Evolutionary conservation across 1,284 basidiomycete species (phyloP), one percentile per base, ranked within the genome.

Genomic region (Ustilago esculenta): DNA sequence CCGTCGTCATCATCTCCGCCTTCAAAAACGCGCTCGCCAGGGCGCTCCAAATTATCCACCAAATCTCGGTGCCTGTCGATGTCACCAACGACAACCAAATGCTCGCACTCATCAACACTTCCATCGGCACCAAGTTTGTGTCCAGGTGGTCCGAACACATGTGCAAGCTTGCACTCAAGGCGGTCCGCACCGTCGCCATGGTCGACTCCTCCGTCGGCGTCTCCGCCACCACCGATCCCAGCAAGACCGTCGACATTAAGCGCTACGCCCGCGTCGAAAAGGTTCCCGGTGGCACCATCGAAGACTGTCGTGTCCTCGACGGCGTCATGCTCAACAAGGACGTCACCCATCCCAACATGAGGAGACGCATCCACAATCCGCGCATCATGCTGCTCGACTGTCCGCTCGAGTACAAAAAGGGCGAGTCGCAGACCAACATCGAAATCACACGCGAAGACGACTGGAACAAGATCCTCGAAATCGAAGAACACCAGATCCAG

Each of bases 281-380:
- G 85, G 87, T 98, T 5, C 93, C 94, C 2, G 95, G 95, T 20
- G 95, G 94, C 20, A 94, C 95, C 84, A 98, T 98, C 77, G 96
- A 98, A 84, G 88, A 95, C 63, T 92, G 90, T 71, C 84, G 85
- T 55, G 95, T 98, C 1, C 84, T 98, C 61, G 88, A 87, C 61
- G 94, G 95, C 49, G 90, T 98, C 60, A 94, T 98, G 90, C 84
- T 98, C 80, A 98, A 97, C 88, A 98, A 98, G 86, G 95, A 98
- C 83, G 92, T 98, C 74, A 97, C 94, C 0, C 96, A 98, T 83
- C 94, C 95, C 23, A 91, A 92, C 81, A 98, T 98, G 95, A 86
- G 94, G 60, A 84, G 95, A 63, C 85, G 92, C 73, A 98, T 98
- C 82, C 87, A 87, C 71, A 92, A 93, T 76, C 96, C 95, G 5